Evolutionary conservation across 176 grass and related monocot genomes (phyloP).

Genomic region (Ampelocalamus luodianensis): DNA sequence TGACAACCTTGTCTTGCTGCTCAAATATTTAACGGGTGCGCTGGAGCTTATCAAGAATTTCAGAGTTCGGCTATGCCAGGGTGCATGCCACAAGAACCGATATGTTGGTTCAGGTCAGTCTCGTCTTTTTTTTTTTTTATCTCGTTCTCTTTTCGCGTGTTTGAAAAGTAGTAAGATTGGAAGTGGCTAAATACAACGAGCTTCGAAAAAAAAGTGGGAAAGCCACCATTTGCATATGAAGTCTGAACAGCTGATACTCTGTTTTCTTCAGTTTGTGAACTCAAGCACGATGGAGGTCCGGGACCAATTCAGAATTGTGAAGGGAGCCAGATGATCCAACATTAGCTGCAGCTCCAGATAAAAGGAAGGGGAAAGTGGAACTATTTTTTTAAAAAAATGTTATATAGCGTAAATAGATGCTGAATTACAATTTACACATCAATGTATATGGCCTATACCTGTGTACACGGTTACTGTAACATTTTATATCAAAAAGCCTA

Average conservation of each 20-base stretch:
- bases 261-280: slow-evolving; percentile 71
- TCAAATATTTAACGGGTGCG: slow-evolving; percentile 41
- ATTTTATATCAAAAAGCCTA: background rate
- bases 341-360: background rate
- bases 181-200: background rate
- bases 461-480: background rate
- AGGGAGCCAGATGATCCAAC: slow-evolving; percentile 31
- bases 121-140: background rate
- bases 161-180: background rate
- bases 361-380: background rate
- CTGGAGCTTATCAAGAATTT: slow-evolving; percentile 74
- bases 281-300: slow-evolving; percentile 55
- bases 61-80: slow-evolving; percentile 74
- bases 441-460: background rate
- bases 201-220: background rate
- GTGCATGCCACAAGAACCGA: slow-evolving; percentile 57
- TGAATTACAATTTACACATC: slow-evolving; percentile 4
- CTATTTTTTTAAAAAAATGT: background rate
- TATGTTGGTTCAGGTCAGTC: slow-evolving; percentile 62
- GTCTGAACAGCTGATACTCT: slow-evolving; percentile 24
- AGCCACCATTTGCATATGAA: background rate
- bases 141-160: background rate
- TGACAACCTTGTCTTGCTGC: slow-evolving; percentile 31
- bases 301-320: slow-evolving; percentile 73
- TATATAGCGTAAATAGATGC: slow-evolving; percentile 1